phyloP scores from a whole-genome alignment of 306 rosid species.

The Phaseolus lunatus region DNA sequence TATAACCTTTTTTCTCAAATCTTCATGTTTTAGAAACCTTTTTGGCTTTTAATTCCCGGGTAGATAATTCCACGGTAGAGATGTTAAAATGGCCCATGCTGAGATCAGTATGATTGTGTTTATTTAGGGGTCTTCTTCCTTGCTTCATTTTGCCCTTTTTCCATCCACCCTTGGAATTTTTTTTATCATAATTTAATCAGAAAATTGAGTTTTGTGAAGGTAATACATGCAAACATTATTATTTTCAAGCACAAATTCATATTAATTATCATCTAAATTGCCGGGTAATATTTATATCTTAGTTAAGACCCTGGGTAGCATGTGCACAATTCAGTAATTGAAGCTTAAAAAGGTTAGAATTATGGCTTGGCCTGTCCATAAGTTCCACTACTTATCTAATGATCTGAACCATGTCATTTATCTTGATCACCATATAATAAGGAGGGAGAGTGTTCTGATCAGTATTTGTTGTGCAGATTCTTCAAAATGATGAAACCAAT shows the following conservation, averaged over 20 bases:
- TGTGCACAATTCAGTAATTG: slow-evolving; percentile 23
- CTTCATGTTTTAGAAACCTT: neutral
- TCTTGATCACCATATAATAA: slow-evolving; percentile 27
- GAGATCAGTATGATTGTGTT: too few relatives aligned
- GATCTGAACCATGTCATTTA: slow-evolving; percentile 10
- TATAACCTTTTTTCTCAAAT: neutral
- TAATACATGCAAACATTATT: too few relatives aligned
- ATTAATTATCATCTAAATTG: neutral
- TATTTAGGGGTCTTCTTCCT: too few relatives aligned
- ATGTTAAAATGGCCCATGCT: too few relatives aligned
- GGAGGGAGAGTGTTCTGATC: slow-evolving; percentile 37
- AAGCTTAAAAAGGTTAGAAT: slow-evolving; percentile 23
- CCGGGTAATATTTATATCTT: neutral
- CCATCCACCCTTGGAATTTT: too few relatives aligned
- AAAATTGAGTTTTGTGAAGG: too few relatives aligned
- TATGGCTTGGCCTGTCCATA: slow-evolving; percentile 1
- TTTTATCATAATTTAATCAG: too few relatives aligned
- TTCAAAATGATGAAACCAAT: slow-evolving; percentile 69
- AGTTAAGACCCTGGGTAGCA: slow-evolving; percentile 14
- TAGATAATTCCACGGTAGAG: too few relatives aligned
- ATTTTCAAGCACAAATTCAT: too few relatives aligned
- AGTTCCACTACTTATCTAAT: neutral
- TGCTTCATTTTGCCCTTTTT: too few relatives aligned
- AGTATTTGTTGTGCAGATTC: slow-evolving; percentile 63
- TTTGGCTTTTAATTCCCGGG: slow-evolving; percentile 10